A percentile compares a stretch with the other conserved stretches of the same genome.
Conservation (phyloP, 805 yeast species). For the Helenozyma rhizophorensis region DNA sequence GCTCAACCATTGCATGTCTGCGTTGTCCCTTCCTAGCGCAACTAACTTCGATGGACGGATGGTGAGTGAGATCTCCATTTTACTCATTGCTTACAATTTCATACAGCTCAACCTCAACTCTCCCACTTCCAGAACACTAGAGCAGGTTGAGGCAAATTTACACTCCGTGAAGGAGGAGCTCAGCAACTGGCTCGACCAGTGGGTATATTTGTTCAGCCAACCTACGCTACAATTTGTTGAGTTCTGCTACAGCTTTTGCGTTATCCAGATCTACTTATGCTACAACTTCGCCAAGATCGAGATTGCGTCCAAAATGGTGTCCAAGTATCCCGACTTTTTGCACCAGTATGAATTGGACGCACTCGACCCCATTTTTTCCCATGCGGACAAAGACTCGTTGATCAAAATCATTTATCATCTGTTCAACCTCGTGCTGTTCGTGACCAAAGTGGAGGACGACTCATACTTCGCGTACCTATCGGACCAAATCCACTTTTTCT, state of each 20-base stretch:
- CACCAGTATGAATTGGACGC: constrained; percentile 16
- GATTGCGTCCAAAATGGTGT: constrained; percentile 1
- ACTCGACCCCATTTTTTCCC: constrained; percentile 18
- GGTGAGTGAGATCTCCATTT: constrained; percentile 68
- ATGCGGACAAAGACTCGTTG: constrained; percentile 26
- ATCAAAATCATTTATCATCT: constrained; percentile 39
- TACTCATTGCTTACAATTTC: constrained; percentile 54
- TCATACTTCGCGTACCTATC: constrained; percentile 65
- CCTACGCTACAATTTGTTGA: constrained; percentile 73
- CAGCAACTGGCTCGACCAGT: constrained; percentile 59
- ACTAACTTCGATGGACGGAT: constrained; percentile 81
- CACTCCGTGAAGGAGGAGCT: constrained; percentile 44
- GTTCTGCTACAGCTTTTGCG: constrained; percentile 61
- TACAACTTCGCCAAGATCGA: constrained; percentile 19
- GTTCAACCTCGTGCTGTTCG: constrained; percentile 36
- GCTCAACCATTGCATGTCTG: constrained; percentile 53
- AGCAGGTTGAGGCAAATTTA: constrained; percentile 22
- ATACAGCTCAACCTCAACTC: constrained; percentile 37
- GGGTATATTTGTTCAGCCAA: constrained; percentile 66
- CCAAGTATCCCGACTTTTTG: constrained; percentile 4
- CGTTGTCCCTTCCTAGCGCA: constrained; percentile 53
- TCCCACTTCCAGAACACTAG: constrained; percentile 3
- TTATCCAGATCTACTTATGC: constrained; percentile 46
- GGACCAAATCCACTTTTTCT: constrained; percentile 60
- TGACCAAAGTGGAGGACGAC: constrained; percentile 41